phyloP scores from a whole-genome alignment of 2,329 filamentous ascomycete species.

The Trichoderma sp. region DNA sequence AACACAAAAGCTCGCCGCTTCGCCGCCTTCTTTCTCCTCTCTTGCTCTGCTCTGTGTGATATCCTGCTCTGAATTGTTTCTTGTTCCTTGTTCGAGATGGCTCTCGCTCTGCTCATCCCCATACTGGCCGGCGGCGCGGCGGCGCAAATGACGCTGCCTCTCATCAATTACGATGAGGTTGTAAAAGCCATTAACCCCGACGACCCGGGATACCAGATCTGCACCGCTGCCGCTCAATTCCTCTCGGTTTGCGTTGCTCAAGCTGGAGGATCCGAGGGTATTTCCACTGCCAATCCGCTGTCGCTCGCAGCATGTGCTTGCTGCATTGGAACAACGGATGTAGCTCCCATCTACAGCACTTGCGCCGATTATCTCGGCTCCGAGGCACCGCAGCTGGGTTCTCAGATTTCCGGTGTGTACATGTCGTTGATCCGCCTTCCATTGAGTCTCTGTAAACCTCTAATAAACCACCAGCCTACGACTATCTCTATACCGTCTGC shows the following conservation, averaged over 20 bases:
- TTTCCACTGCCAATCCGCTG: conserved; percentile 25
- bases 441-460: not conserved
- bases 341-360: conserved; percentile 29
- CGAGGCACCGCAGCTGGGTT: conserved; percentile 24
- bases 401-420: conserved; percentile 28
- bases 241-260: conserved; percentile 26
- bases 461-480: conserved; percentile 26
- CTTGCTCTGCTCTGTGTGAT: not conserved
- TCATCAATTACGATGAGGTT: conserved; percentile 24
- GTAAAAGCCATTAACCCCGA: conserved; percentile 27
- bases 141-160: conserved; percentile 27
- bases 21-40: not conserved
- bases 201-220: conserved; percentile 28
- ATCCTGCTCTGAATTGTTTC: not conserved
- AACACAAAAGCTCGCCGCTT: not conserved
- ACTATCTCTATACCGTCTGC: conserved; percentile 28
- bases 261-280: conserved; percentile 26
- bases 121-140: conserved; percentile 26
- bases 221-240: conserved; percentile 24
- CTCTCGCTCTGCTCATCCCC: conserved; percentile 6
- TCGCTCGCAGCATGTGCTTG: conserved; percentile 31
- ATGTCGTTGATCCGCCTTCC: not conserved
- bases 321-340: conserved; percentile 24
- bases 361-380: conserved; percentile 31
- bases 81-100: not conserved